Evolutionary conservation across 2,329 filamentous ascomycete genomes (phyloP).

Genomic region (Corniculantispora saksenae): DNA sequence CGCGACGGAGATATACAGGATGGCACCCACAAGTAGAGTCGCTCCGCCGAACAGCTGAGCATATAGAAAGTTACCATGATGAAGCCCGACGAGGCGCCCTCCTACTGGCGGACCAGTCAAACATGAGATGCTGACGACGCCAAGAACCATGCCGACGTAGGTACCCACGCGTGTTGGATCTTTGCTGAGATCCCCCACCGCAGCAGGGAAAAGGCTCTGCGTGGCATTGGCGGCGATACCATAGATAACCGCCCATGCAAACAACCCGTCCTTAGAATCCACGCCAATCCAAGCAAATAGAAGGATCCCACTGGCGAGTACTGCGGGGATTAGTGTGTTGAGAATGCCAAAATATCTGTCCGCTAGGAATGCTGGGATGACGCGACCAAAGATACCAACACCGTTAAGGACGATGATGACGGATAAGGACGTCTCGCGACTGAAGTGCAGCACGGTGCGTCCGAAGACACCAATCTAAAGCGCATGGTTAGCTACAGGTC

Average conservation of each 20-base stretch:
- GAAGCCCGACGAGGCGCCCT: background rate
- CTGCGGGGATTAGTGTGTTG: slow-evolving; percentile 54
- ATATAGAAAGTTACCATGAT: slow-evolving; percentile 5
- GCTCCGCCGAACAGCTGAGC: background rate
- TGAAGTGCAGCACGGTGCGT: too few species aligned
- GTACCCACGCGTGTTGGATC: slow-evolving; percentile 57
- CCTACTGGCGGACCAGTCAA: slow-evolving; percentile 1
- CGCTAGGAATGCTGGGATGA: slow-evolving; percentile 56
- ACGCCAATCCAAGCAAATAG: slow-evolving; percentile 58
- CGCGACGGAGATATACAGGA: background rate
- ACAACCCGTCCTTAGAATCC: slow-evolving; percentile 41
- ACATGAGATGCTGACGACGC: slow-evolving; percentile 23
- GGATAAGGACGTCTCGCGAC: slow-evolving; percentile 53
- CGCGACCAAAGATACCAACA: slow-evolving; percentile 55
- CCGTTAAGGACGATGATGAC: slow-evolving; percentile 62
- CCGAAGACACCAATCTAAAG: too few species aligned
- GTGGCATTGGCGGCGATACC: slow-evolving; percentile 65
- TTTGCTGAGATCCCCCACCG: slow-evolving; percentile 45
- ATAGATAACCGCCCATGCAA: slow-evolving; percentile 63
- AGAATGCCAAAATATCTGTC: slow-evolving; percentile 56
- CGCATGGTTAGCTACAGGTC: background rate
- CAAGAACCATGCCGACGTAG: slow-evolving; percentile 62
- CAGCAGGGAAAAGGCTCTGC: slow-evolving; percentile 66
- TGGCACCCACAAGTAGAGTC: background rate
- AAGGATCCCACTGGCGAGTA: slow-evolving; percentile 47